Percentiles rank a stretch among this genome's conserved stretches.
phyloP scores from a whole-genome alignment of 2,329 filamentous ascomycete species.

The Aspergillus pseudotamarii region DNA sequence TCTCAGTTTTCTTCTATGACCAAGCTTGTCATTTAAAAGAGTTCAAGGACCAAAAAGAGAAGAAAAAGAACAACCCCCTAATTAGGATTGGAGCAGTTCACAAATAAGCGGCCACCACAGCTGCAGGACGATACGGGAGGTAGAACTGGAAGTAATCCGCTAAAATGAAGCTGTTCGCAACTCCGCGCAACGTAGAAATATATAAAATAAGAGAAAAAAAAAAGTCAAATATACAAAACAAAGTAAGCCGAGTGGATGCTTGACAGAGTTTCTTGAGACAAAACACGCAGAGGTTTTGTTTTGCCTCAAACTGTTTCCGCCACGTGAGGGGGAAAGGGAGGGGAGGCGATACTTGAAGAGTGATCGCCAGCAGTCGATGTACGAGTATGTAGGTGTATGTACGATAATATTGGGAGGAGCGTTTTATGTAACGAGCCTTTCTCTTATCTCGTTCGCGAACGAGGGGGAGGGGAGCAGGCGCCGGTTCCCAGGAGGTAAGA shows the following conservation, averaged over 20 bases:
- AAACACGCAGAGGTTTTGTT: slow-evolving; percentile 13
- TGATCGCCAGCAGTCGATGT: slow-evolving; percentile 18
- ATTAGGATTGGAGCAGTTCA: slow-evolving; percentile 5
- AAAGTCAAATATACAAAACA: background rate
- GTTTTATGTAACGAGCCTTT: slow-evolving; percentile 4
- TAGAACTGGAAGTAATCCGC: slow-evolving; percentile 6
- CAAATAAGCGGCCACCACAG: slow-evolving; percentile 1
- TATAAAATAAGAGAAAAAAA: background rate
- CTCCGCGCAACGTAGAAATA: background rate
- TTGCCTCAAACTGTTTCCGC: slow-evolving; percentile 17
- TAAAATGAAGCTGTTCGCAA: slow-evolving; percentile 8
- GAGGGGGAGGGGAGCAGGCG: slow-evolving; percentile 12
- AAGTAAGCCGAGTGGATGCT: background rate
- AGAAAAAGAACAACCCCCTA: slow-evolving; percentile 10
- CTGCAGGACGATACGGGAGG: slow-evolving; percentile 1
- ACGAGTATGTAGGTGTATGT: slow-evolving; percentile 11
- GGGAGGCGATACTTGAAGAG: background rate
- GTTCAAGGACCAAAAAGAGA: slow-evolving; percentile 7
- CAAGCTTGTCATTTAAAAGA: background rate
- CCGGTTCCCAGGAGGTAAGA: slow-evolving; percentile 16
- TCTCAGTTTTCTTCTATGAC: background rate
- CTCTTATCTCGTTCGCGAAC: slow-evolving; percentile 15
- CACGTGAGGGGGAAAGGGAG: slow-evolving; percentile 19
- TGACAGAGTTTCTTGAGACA: slow-evolving; percentile 1
- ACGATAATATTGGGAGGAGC: slow-evolving; percentile 11